Evolutionary conservation across 2,329 filamentous ascomycete genomes (phyloP), one percentile per base, ranked within the genome.

Genomic region (Pyricularia grisea): DNA sequence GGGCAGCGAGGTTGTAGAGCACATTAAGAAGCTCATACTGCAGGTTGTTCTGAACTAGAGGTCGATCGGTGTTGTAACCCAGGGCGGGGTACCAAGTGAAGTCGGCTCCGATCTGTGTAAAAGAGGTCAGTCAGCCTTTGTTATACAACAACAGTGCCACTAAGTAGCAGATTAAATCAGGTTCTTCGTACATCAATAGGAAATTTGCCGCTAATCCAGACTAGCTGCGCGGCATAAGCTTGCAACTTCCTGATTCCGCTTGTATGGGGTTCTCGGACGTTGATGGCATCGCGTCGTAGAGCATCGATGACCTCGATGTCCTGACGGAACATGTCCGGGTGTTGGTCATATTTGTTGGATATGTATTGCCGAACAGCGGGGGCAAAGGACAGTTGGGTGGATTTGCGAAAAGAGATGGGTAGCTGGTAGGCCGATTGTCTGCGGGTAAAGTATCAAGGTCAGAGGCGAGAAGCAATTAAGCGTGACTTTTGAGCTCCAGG

Each of bases 311-410:
- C 87, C 76, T 94, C 89, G 70, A 88, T 88, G 81, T 99, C 95
- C 72, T 92, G 87, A 72, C 88, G 88, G 80, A 99, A 99, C 90
- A 97, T 97, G 79, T 97, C 93, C 42, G 95, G 94, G 77, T 97
- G 94, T 78, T 99, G 95, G 79, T 98, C 94, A 90, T 98, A 98
- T 85, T 98, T 97, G 79, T 88, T 90, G 71, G 93, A 97, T 76
- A 99, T 98, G 82, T 99, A 98, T 77, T 95, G 90, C 72, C 92
- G 93, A 77, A 99, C 93, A 67, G 93, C 91, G 71, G 88, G 84
- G 69, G 92, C 91, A 71, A 98, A 86, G 70, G 90, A 91, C 60
- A 97, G 84, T 69, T 90, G 85, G 72, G 91, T 88, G 67, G 93
- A 94, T 77, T 90, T 92, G 74, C 94, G 92, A 80, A 98, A 98